Conservation (phyloP, 306 rosid species). For the Mimosa bimucronata region DNA sequence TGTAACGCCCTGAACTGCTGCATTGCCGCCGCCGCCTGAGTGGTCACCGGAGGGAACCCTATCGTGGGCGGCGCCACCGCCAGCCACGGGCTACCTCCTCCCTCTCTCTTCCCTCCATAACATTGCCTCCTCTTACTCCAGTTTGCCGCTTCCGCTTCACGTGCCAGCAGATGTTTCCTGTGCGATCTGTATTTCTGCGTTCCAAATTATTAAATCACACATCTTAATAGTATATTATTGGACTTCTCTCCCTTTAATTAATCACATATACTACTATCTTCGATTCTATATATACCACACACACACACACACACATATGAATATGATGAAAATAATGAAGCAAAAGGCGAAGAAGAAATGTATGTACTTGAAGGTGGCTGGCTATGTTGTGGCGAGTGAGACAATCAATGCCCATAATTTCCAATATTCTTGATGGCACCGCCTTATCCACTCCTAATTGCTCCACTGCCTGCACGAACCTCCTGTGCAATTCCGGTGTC, state of each 20-base stretch:
- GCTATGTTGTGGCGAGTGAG: slow-evolving; percentile 99
- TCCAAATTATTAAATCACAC: not conserved
- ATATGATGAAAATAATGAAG: no score
- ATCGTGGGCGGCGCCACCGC: slow-evolving; percentile 58
- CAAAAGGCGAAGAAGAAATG: no score
- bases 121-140: slow-evolving; percentile 84
- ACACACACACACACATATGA: no score
- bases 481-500: slow-evolving; percentile 93
- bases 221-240: not conserved
- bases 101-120: slow-evolving; percentile 58
- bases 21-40: slow-evolving; percentile 36
- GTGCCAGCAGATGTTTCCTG: slow-evolving; percentile 85
- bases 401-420: slow-evolving; percentile 94
- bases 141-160: slow-evolving; percentile 95
- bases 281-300: not conserved
- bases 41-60: slow-evolving; percentile 74
- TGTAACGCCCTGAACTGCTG: slow-evolving; percentile 84
- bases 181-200: slow-evolving; percentile 90
- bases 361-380: slow-evolving; percentile 91
- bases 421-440: slow-evolving; percentile 95
- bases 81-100: slow-evolving; percentile 56
- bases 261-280: no score
- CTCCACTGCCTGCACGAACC: slow-evolving; percentile 97
- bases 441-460: slow-evolving; percentile 98
- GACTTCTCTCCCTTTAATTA: not conserved